A percentile compares a stretch with the other conserved stretches of the same genome.
These are phyloP conservation scores for Saccharomycopsis olivae DNA, from an alignment of 805 yeast species.

Conservation along the genomic window DNA sequence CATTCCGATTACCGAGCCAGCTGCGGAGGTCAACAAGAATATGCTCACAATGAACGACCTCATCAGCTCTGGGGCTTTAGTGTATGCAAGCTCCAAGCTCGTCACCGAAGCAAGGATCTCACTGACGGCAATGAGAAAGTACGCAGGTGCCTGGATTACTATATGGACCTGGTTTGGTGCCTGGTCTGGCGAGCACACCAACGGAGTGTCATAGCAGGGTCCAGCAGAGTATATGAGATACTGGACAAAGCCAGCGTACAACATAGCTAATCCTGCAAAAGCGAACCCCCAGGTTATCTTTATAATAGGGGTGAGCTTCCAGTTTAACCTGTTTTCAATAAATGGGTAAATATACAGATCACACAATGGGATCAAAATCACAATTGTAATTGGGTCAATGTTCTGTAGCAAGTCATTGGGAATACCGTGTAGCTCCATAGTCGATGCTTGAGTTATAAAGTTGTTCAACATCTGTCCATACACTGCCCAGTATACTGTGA, in stretches of 20 bases:
- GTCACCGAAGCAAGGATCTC: constrained; percentile 76
- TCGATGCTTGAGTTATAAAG: constrained; percentile 64
- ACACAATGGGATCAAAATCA: constrained; percentile 66
- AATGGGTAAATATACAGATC: constrained; percentile 49
- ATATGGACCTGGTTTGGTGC: constrained; percentile 50
- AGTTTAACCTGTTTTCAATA: constrained; percentile 26
- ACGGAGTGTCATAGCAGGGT: constrained; percentile 61
- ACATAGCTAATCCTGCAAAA: constrained; percentile 55
- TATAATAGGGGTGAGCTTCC: constrained; percentile 55
- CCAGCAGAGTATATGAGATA: constrained; percentile 57
- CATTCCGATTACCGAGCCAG: constrained; percentile 69
- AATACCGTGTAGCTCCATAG: constrained; percentile 63
- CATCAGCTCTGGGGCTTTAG: constrained; percentile 68
- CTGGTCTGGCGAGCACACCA: constrained; percentile 32
- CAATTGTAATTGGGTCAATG: constrained; percentile 65
- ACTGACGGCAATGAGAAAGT: constrained; percentile 59
- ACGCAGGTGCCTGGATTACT: constrained; percentile 57
- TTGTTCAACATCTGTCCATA: constrained; percentile 63
- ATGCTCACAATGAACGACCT: constrained; percentile 46
- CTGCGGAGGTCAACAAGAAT: constrained; percentile 62
- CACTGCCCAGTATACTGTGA: constrained; percentile 65
- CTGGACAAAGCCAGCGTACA: constrained; percentile 68
- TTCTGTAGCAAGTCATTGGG: constrained; percentile 76
- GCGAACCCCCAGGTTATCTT: constrained; percentile 64
- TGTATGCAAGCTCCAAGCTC: constrained; percentile 76